phyloP scores from a whole-genome alignment of 2,329 filamentous ascomycete genomes.

The Ophiostoma australiae region DNA sequence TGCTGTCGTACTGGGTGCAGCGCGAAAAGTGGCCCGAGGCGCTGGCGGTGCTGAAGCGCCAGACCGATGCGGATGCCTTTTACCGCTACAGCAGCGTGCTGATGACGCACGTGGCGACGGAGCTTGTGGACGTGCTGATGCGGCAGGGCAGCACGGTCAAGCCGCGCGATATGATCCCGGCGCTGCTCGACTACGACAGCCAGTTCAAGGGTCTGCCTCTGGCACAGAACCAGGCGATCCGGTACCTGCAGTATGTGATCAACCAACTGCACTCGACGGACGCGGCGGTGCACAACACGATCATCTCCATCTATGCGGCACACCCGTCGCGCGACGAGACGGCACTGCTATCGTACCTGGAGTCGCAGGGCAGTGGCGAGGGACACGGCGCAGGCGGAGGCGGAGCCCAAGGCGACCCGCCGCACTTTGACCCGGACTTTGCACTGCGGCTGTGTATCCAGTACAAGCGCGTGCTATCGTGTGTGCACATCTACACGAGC shows the following conservation, averaged over 20 bases:
- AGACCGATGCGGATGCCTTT: slow-evolving; percentile 87
- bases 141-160: slow-evolving; percentile 77
- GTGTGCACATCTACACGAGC: slow-evolving; percentile 93
- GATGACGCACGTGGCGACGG: slow-evolving; percentile 79
- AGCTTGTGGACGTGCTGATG: slow-evolving; percentile 93
- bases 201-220: slow-evolving; percentile 59
- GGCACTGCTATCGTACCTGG: slow-evolving; percentile 79
- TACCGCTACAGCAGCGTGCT: slow-evolving; percentile 97
- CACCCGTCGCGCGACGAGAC: slow-evolving; percentile 78
- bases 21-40: slow-evolving; percentile 87
- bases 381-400: not conserved
- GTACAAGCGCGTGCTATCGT: slow-evolving; percentile 85
- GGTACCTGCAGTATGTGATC: slow-evolving; percentile 90
- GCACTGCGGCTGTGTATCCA: slow-evolving; percentile 93
- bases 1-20: slow-evolving; percentile 95
- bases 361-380: slow-evolving; percentile 74
- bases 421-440: slow-evolving; percentile 90
- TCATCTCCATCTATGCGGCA: slow-evolving; percentile 92
- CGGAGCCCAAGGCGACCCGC: slow-evolving; percentile 32
- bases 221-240: slow-evolving; percentile 79
- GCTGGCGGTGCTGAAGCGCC: slow-evolving; percentile 81
- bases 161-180: slow-evolving; percentile 83
- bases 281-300: slow-evolving; percentile 90
- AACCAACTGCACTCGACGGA: slow-evolving; percentile 75
- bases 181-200: slow-evolving; percentile 88